phyloP scores from a whole-genome alignment of 768 basidiomycete species.

The Cystofilobasidium bisporidii region DNA sequence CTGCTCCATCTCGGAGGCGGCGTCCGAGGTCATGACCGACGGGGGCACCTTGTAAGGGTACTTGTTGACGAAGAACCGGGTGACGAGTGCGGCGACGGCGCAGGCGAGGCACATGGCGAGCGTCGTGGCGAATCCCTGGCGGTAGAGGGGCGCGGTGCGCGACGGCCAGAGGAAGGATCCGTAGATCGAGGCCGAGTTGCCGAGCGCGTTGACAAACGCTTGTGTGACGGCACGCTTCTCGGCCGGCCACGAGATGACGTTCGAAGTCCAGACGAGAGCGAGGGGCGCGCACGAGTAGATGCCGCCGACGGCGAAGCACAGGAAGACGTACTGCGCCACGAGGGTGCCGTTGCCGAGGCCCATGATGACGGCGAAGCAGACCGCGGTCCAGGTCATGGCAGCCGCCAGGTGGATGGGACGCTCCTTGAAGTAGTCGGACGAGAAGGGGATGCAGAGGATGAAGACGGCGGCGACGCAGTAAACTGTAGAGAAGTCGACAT shows the following conservation, averaged over 20 bases:
- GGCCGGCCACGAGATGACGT: conserved; percentile 37
- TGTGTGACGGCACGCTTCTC: conserved; percentile 39
- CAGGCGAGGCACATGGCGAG: conserved; percentile 35
- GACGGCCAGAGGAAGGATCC: conserved; percentile 40
- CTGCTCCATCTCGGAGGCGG: background rate
- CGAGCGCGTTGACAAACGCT: conserved; percentile 38
- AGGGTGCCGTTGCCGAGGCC: conserved; percentile 28
- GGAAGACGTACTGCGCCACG: conserved; percentile 38
- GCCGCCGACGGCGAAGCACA: conserved; percentile 34
- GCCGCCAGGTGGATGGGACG: conserved; percentile 36
- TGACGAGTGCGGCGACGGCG: conserved; percentile 32
- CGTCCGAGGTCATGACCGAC: background rate
- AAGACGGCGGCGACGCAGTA: conserved; percentile 30
- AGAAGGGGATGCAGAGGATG: conserved; percentile 36
- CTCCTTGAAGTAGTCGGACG: conserved; percentile 37
- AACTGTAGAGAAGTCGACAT: background rate
- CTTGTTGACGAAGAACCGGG: conserved; percentile 33
- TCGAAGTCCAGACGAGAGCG: conserved; percentile 39
- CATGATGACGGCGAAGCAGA: conserved; percentile 37
- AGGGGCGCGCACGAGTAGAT: conserved; percentile 38
- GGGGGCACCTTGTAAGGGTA: conserved; percentile 34
- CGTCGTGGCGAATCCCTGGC: conserved; percentile 38
- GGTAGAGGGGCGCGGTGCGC: conserved; percentile 36
- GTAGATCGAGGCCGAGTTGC: conserved; percentile 34
- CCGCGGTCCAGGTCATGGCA: conserved; percentile 28